A percentile compares a stretch with the other conserved stretches of the same genome.
These are phyloP conservation scores for Inosperma sp. DNA, from an alignment of 768 basidiomycete genomes.

Conservation along the genomic window DNA sequence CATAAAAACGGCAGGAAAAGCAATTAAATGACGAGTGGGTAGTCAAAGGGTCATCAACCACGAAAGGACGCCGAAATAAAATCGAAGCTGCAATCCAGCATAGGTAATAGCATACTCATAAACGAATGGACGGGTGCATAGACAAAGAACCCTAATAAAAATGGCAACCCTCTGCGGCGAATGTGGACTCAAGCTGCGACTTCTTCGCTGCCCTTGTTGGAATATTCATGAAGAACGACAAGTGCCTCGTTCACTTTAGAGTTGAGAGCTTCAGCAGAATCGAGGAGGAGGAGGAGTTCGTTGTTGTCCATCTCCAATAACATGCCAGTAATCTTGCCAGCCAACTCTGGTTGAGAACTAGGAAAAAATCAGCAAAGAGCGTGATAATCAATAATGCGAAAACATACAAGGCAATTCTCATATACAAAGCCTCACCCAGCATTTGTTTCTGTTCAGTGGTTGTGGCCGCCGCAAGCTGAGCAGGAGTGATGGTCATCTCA, in stretches of 20 bases:
- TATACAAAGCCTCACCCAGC: conserved; percentile 94
- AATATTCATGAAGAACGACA: conserved; percentile 80
- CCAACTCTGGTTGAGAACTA: conserved; percentile 84
- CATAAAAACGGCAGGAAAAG: neutral
- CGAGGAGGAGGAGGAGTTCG: conserved; percentile 87
- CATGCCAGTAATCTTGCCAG: conserved; percentile 99
- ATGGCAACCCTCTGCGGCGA: conserved; percentile 10
- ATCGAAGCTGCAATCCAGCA: conserved; percentile 35
- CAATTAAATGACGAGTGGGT: conserved; percentile 1
- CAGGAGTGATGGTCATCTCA: conserved; percentile 41
- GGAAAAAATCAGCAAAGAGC: conserved; percentile 6
- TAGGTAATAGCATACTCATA: conserved; percentile 20
- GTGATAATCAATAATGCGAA: conserved; percentile 11
- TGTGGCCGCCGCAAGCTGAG: conserved; percentile 54
- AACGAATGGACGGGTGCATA: conserved; percentile 49
- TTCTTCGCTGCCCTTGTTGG: conserved; percentile 32
- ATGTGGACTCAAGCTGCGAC: too few species aligned
- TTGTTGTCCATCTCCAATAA: conserved; percentile 97
- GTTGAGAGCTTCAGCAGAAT: conserved; percentile 75
- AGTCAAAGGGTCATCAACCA: conserved; percentile 29
- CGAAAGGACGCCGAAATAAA: conserved; percentile 27
- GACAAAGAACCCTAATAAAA: conserved; percentile 33
- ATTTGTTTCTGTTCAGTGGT: conserved; percentile 97
- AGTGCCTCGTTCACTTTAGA: conserved; percentile 92
- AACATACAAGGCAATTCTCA: conserved; percentile 78